phyloP scores from a whole-genome alignment of 257 asterid genomes.

The Solanum etuberosum region DNA sequence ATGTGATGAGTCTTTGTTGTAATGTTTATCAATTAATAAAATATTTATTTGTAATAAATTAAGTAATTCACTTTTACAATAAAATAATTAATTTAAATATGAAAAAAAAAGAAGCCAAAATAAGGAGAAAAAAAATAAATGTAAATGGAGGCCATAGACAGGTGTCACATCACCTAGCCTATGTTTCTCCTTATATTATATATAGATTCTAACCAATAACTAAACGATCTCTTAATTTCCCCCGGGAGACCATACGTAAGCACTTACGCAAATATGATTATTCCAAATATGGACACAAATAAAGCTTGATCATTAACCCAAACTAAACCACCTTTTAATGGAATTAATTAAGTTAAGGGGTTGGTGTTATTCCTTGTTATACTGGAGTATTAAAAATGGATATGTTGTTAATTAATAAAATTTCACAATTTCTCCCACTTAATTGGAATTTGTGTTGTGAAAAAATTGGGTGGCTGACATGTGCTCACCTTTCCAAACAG shows the following conservation, averaged over 20 bases:
- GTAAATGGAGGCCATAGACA: too few relatives aligned
- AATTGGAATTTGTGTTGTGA: background rate
- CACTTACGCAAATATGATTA: constrained; percentile 23
- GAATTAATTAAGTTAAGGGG: background rate
- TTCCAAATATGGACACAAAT: background rate
- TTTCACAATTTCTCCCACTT: background rate
- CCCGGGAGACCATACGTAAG: constrained; percentile 12
- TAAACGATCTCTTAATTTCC: background rate
- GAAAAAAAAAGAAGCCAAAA: too few relatives aligned
- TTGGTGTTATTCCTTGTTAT: background rate
- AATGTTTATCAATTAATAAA: too few relatives aligned
- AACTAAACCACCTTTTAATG: background rate
- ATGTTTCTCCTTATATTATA: too few relatives aligned
- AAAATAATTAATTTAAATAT: too few relatives aligned
- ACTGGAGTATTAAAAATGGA: background rate
- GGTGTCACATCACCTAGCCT: too few relatives aligned
- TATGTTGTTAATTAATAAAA: background rate
- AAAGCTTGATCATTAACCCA: background rate
- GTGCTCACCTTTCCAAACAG: background rate
- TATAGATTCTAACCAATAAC: background rate
- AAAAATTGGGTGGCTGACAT: background rate
- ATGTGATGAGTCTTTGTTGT: too few relatives aligned
- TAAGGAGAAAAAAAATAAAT: too few relatives aligned
- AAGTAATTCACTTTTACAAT: too few relatives aligned
- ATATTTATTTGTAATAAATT: too few relatives aligned